These are phyloP conservation scores for Leishmania lainsoni DNA, from an alignment of 208 protist species.

Conservation along the genomic window DNA sequence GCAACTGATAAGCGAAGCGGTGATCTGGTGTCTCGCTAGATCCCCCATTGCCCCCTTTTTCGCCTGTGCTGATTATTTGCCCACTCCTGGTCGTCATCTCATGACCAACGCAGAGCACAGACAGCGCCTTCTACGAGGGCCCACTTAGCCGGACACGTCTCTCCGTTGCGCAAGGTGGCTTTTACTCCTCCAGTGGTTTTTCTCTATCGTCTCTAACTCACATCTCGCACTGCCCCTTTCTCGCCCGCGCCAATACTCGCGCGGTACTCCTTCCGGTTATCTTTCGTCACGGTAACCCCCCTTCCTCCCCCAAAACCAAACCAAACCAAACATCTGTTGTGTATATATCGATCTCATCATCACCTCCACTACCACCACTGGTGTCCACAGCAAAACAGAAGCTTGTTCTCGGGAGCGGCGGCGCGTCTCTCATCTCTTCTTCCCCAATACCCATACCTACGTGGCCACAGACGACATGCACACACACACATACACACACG, in stretches of 20 bases:
- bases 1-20: background rate
- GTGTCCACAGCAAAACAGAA: background rate
- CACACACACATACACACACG: conserved; percentile 2
- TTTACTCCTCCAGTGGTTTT: background rate
- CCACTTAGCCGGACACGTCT: background rate
- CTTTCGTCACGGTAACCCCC: background rate
- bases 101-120: background rate
- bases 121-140: background rate
- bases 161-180: background rate
- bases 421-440: background rate
- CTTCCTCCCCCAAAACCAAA: background rate
- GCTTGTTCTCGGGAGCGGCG: background rate
- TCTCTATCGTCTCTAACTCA: background rate
- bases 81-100: background rate
- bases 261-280: background rate
- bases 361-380: background rate
- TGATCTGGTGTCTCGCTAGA: background rate
- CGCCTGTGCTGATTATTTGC: background rate
- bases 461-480: background rate
- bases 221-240: background rate
- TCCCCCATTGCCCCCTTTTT: background rate
- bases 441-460: background rate
- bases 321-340: background rate
- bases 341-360: background rate
- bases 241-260: background rate